Evolutionary conservation across 2,329 filamentous ascomycete genomes (phyloP).

Genomic region (Diaporthe vaccinii): DNA sequence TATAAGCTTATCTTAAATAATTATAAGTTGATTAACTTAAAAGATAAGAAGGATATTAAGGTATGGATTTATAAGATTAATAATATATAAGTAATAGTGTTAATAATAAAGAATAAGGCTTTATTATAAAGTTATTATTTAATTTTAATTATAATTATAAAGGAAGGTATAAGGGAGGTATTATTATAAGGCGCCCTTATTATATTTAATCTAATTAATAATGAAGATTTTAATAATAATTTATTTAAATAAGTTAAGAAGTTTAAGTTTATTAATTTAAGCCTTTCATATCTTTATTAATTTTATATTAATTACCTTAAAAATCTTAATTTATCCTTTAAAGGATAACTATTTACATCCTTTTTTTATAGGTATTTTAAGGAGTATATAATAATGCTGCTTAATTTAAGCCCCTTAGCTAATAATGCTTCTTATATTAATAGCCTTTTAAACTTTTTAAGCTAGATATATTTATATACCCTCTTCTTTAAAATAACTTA

Average conservation of each 20-base stretch:
- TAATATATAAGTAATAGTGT: neutral
- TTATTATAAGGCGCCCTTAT: neutral
- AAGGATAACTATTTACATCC: neutral
- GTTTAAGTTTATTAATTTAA: neutral
- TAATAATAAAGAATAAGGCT: neutral
- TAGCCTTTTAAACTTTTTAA: neutral
- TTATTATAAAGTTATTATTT: neutral
- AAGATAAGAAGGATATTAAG: neutral
- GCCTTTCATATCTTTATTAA: neutral
- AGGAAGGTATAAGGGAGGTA: neutral
- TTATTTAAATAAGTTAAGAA: neutral
- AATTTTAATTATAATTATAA: neutral
- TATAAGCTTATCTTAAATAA: neutral
- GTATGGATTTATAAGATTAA: neutral
- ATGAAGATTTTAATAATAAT: neutral
- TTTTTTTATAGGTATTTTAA: neutral
- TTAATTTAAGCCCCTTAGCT: neutral
- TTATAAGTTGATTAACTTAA: neutral
- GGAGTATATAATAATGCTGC: neutral
- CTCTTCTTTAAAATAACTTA: no score
- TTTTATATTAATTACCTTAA: neutral
- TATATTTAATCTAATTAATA: neutral
- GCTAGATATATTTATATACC: neutral
- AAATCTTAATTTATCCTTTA: neutral
- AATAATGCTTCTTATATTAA: neutral